These are phyloP conservation scores for Fraxinus latifolia DNA, from an alignment of 305 asterid species.

Conservation along the genomic window DNA sequence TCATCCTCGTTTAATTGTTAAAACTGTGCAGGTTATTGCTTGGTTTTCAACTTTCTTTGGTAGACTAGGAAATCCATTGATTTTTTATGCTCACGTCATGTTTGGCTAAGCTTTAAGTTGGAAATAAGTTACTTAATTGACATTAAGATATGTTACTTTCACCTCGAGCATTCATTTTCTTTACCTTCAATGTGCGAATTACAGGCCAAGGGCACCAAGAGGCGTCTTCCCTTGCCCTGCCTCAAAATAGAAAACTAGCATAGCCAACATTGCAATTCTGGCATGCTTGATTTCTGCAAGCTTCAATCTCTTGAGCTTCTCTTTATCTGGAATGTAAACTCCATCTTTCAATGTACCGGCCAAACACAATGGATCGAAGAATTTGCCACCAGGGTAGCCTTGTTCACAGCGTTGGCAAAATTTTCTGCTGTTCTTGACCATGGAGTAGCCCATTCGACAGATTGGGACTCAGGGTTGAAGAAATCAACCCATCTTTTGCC, in stretches of 20 bases:
- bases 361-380: constrained; percentile 41
- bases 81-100: background rate
- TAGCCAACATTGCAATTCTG: constrained; percentile 53
- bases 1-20: background rate
- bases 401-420: constrained; percentile 41
- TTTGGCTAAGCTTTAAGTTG: background rate
- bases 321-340: constrained; percentile 38
- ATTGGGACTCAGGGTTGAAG: constrained; percentile 47
- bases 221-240: constrained; percentile 61
- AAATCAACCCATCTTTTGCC: constrained; percentile 59
- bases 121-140: background rate
- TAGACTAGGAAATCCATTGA: background rate
- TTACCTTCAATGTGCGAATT: constrained; percentile 22
- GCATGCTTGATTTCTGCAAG: constrained; percentile 54
- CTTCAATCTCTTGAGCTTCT: constrained; percentile 51
- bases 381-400: constrained; percentile 56
- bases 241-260: constrained; percentile 51
- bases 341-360: constrained; percentile 45
- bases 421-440: constrained; percentile 53
- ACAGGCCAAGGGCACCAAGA: constrained; percentile 53
- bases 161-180: constrained; percentile 11
- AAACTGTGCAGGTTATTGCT: background rate
- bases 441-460: constrained; percentile 56
- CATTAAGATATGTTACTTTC: background rate
- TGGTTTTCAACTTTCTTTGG: background rate